Percentiles rank a stretch among this genome's conserved stretches.
These are phyloP conservation scores for Deuterostichococcus epilithicus DNA, from an alignment of 139 green algal species.

Conservation along the genomic window DNA sequence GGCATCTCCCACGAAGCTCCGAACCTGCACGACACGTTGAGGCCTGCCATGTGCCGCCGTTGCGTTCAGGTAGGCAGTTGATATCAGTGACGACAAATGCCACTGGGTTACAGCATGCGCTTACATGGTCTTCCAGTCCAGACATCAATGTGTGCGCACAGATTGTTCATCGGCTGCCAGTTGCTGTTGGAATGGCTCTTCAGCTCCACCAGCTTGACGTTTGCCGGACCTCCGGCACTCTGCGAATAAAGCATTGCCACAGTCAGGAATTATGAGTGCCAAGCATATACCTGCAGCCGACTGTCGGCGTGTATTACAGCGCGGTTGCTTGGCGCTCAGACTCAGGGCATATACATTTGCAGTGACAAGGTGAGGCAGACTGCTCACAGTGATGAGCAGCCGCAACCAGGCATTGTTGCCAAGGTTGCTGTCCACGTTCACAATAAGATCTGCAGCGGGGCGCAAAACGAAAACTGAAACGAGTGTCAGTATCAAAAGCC, in stretches of 20 bases:
- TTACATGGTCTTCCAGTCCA: no score
- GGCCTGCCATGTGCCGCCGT: not conserved
- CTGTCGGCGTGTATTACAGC: no score
- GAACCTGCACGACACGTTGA: not conserved
- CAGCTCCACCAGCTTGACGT: not conserved
- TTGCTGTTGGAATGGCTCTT: not conserved
- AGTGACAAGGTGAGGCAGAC: not conserved
- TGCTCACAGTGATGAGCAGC: constrained; percentile 12
- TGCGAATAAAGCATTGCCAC: not conserved
- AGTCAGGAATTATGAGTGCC: not conserved
- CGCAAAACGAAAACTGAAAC: no score
- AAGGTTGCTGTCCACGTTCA: constrained; percentile 18
- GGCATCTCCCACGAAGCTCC: not conserved
- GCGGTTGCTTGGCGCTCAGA: no score
- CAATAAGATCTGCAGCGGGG: not conserved
- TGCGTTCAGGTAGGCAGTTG: not conserved
- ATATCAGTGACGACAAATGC: not conserved
- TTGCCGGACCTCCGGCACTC: not conserved
- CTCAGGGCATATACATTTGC: no score
- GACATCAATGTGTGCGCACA: no score
- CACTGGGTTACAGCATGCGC: no score
- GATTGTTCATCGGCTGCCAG: not conserved
- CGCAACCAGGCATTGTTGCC: constrained; percentile 28
- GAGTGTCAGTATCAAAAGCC: not conserved
- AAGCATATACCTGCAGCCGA: not conserved